Evolutionary conservation across 345 rosid species (phyloP).

Genomic region (Fremontodendron californicum): DNA sequence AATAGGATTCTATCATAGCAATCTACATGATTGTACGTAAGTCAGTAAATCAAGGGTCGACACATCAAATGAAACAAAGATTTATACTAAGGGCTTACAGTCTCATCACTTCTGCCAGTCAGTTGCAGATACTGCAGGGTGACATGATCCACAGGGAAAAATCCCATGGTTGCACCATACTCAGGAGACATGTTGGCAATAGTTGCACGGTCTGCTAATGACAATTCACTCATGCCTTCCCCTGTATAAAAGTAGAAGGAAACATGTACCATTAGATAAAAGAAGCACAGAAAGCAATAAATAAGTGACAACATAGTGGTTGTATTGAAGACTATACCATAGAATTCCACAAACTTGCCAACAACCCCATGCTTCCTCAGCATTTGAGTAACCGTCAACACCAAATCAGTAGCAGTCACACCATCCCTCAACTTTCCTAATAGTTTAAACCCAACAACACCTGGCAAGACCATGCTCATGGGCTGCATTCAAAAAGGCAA

Average conservation of each 20-base stretch:
- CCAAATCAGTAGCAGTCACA: conserved; percentile 92
- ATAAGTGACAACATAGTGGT: neutral
- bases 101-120: conserved; percentile 79
- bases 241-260: conserved; percentile 39
- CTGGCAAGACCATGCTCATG: conserved; percentile 99
- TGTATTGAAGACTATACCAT: conserved; percentile 13
- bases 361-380: conserved; percentile 96
- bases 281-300: neutral
- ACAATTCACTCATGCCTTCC: conserved; percentile 82
- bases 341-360: conserved; percentile 90
- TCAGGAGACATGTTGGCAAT: conserved; percentile 98
- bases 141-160: conserved; percentile 93
- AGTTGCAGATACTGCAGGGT: conserved; percentile 79
- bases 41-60: conserved; percentile 14
- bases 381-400: conserved; percentile 90
- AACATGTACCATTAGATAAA: conserved; percentile 6
- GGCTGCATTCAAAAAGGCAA: conserved; percentile 49
- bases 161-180: conserved; percentile 98
- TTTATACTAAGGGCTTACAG: conserved; percentile 34
- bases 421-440: conserved; percentile 74
- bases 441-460: conserved; percentile 90
- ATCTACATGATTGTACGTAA: conserved; percentile 35
- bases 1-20: conserved; percentile 76
- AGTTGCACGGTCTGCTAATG: conserved; percentile 93
- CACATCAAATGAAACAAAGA: neutral